These are phyloP conservation scores for Pyrenophora teres DNA, from an alignment of 2,329 filamentous ascomycete species.

Conservation along the genomic window DNA sequence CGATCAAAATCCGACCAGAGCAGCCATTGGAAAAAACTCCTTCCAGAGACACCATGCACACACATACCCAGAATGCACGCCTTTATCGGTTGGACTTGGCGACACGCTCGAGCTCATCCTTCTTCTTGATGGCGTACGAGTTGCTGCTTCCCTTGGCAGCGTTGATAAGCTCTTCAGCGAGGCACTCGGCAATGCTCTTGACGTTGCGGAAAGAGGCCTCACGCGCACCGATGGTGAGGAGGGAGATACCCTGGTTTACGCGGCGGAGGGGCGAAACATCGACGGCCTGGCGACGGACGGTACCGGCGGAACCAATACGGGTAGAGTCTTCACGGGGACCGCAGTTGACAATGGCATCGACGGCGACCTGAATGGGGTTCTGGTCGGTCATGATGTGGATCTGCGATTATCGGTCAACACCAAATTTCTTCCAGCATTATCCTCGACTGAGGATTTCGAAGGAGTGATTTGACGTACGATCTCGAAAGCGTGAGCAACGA, in stretches of 20 bases:
- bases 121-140: slow-evolving; percentile 99
- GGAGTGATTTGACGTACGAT: slow-evolving; percentile 71
- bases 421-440: neutral
- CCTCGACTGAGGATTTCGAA: neutral
- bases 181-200: slow-evolving; percentile 99
- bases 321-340: slow-evolving; percentile 99
- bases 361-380: slow-evolving; percentile 99
- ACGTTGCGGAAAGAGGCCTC: slow-evolving; percentile 99
- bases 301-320: slow-evolving; percentile 99
- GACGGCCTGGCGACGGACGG: slow-evolving; percentile 99
- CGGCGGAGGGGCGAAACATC: slow-evolving; percentile 99
- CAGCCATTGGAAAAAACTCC: slow-evolving; percentile 44
- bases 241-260: slow-evolving; percentile 99
- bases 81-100: slow-evolving; percentile 99
- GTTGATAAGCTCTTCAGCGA: slow-evolving; percentile 99
- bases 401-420: slow-evolving; percentile 55
- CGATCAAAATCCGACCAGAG: slow-evolving; percentile 34
- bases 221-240: slow-evolving; percentile 97
- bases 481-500: slow-evolving; percentile 98
- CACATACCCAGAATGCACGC: slow-evolving; percentile 27
- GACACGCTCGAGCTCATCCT: slow-evolving; percentile 99
- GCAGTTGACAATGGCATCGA: slow-evolving; percentile 99
- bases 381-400: slow-evolving; percentile 99
- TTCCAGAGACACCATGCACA: slow-evolving; percentile 40
- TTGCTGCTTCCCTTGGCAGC: slow-evolving; percentile 99